phyloP scores from a whole-genome alignment of 257 asterid species.

The Mentha longifolia region DNA sequence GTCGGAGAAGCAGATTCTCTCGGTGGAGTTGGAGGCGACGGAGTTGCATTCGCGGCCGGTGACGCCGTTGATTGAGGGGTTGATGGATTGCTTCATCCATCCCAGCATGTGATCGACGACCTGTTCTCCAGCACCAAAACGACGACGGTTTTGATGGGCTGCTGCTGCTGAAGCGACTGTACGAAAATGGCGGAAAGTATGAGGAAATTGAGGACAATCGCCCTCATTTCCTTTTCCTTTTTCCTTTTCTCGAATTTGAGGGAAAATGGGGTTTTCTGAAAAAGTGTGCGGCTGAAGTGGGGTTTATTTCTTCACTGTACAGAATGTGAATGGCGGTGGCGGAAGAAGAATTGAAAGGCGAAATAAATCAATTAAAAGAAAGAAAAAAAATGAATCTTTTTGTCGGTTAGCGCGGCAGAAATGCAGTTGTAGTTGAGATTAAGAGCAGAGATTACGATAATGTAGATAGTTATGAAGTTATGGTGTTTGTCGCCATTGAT shows the following conservation, averaged over 20 bases:
- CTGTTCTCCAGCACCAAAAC: constrained; percentile 67
- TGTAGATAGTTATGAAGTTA: not conserved
- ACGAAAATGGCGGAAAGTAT: constrained; percentile 35
- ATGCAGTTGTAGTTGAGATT: not conserved
- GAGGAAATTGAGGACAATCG: constrained; percentile 39
- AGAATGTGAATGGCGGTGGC: not conserved
- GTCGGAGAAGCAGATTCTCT: constrained; percentile 59
- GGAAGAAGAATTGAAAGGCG: not conserved
- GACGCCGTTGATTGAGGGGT: constrained; percentile 65
- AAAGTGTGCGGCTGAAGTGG: not conserved
- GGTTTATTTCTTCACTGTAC: not conserved
- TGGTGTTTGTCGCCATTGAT: too few relatives aligned
- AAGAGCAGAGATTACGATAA: not conserved
- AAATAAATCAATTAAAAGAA: not conserved
- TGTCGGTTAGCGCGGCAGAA: constrained; percentile 4
- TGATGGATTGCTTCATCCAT: constrained; percentile 69
- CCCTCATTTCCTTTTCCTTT: constrained; percentile 29
- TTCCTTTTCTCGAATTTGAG: not conserved
- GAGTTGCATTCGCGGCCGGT: constrained; percentile 68
- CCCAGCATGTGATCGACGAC: constrained; percentile 77
- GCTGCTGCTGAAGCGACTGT: constrained; percentile 37
- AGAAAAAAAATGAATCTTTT: not conserved
- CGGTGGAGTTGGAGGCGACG: constrained; percentile 34
- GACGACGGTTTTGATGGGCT: constrained; percentile 64
- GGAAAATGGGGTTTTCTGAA: not conserved